A percentile compares a stretch with the other conserved stretches of the same genome.
Conservation (phyloP, 257 asterid genomes). For the Linaria vulgaris region DNA sequence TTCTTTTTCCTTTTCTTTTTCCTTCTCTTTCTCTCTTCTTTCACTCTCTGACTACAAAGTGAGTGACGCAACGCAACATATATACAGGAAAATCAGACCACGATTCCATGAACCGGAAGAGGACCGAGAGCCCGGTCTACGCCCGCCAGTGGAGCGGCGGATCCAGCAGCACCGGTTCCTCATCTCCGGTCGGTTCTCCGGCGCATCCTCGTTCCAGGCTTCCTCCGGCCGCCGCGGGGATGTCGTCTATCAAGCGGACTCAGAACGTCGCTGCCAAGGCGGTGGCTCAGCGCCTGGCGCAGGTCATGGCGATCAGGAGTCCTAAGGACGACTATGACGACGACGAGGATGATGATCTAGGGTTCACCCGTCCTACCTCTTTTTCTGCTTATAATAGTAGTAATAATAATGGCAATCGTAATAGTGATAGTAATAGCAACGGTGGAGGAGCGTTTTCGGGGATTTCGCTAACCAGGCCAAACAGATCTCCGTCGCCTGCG, state of each 20-base stretch:
- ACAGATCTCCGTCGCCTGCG: constrained; percentile 98
- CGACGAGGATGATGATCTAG: constrained; percentile 86
- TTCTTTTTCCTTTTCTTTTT: too few relatives aligned
- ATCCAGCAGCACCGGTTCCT: constrained; percentile 92
- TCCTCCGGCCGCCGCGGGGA: constrained; percentile 65
- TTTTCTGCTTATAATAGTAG: constrained; percentile 38
- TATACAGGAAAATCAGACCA: too few relatives aligned
- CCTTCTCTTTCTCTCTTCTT: too few relatives aligned
- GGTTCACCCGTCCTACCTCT: constrained; percentile 56
- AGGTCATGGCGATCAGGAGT: constrained; percentile 84
- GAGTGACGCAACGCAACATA: too few relatives aligned
- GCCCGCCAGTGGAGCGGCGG: constrained; percentile 97
- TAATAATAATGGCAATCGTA: constrained; percentile 10
- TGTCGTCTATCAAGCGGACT: constrained; percentile 85
- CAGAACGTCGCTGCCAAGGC: constrained; percentile 98
- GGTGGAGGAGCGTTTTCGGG: constrained; percentile 49
- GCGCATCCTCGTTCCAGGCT: constrained; percentile 90
- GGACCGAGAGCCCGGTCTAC: constrained; percentile 89
- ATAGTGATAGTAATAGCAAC: constrained; percentile 40
- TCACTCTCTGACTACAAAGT: too few relatives aligned
- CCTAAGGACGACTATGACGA: constrained; percentile 52
- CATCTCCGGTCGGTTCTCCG: constrained; percentile 89
- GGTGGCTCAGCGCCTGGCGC: constrained; percentile 93
- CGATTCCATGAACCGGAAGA: constrained; percentile 60
- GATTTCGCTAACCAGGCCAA: constrained; percentile 56